Conservation (phyloP, 805 yeast species). For the Candida ipomoeae region DNA sequence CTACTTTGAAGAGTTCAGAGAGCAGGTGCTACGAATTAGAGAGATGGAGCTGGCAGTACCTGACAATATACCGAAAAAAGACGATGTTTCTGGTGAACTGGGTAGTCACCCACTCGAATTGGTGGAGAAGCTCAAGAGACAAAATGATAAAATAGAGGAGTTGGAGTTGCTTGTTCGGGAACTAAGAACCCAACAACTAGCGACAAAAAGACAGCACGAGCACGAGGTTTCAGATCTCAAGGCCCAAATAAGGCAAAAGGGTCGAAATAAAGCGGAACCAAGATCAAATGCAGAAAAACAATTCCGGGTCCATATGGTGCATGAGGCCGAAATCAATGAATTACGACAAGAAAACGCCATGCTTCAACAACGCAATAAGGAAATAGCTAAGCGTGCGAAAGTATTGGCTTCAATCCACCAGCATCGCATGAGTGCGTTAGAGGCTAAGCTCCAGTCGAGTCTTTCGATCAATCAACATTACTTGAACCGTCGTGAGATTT, state of each 20-base stretch:
- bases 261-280: neutral
- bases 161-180: constrained; percentile 12
- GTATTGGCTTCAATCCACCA: constrained; percentile 6
- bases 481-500: neutral
- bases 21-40: constrained; percentile 15
- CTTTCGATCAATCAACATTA: constrained; percentile 7
- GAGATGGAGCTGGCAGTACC: neutral
- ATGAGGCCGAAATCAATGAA: constrained; percentile 3
- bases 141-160: constrained; percentile 10
- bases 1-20: constrained; percentile 20
- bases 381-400: constrained; percentile 8
- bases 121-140: constrained; percentile 11
- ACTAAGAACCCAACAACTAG: constrained; percentile 8
- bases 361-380: constrained; percentile 6
- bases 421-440: constrained; percentile 7
- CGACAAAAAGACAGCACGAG: neutral
- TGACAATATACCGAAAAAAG: neutral
- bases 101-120: neutral
- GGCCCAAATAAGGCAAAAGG: neutral
- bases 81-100: neutral
- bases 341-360: constrained; percentile 3
- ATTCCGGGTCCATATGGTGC: neutral
- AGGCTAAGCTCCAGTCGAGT: constrained; percentile 10
- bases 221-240: neutral
- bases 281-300: no score